Evolutionary conservation across 371 early-diverging fungal genomes (phyloP).

Genomic region (Mucor racemosus): DNA sequence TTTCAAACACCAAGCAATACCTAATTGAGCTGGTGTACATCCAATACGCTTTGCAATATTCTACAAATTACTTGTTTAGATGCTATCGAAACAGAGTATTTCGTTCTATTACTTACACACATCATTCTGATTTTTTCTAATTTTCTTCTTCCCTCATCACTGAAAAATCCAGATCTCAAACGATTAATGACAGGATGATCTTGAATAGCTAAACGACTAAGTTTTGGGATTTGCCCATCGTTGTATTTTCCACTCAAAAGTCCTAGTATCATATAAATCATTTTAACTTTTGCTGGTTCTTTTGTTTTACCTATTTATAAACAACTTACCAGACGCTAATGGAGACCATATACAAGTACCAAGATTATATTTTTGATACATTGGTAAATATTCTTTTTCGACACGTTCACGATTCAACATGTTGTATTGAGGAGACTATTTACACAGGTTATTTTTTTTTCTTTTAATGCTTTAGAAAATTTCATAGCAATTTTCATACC

Average conservation of each 20-base stretch:
- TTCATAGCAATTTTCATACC: slow-evolving; percentile 24
- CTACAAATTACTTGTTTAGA: slow-evolving; percentile 20
- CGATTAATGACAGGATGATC: slow-evolving; percentile 69
- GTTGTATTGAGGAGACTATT: slow-evolving; percentile 87
- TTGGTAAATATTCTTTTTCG: slow-evolving; percentile 77
- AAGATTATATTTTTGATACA: slow-evolving; percentile 72
- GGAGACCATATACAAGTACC: slow-evolving; percentile 88
- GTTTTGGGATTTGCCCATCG: slow-evolving; percentile 67
- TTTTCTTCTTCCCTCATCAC: slow-evolving; percentile 66
- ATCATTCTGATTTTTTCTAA: slow-evolving; percentile 57
- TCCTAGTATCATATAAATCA: slow-evolving; percentile 18
- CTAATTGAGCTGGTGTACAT: slow-evolving; percentile 77
- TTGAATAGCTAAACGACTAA: slow-evolving; percentile 70
- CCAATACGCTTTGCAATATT: slow-evolving; percentile 68
- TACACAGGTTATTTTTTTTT: slow-evolving; percentile 37
- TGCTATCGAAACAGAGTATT: neutral
- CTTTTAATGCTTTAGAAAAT: neutral
- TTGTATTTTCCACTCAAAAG: slow-evolving; percentile 83
- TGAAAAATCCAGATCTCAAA: slow-evolving; percentile 60
- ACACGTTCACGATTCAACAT: slow-evolving; percentile 84
- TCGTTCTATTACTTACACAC: slow-evolving; percentile 39
- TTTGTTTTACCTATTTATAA: slow-evolving; percentile 10
- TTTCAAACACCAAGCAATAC: slow-evolving; percentile 83
- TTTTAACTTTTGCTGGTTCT: neutral
- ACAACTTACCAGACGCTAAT: slow-evolving; percentile 64